Percentiles rank a stretch among this genome's conserved stretches.
Conservation (phyloP, 2,329 filamentous ascomycete species). For the Sordariomycetes sp. region DNA sequence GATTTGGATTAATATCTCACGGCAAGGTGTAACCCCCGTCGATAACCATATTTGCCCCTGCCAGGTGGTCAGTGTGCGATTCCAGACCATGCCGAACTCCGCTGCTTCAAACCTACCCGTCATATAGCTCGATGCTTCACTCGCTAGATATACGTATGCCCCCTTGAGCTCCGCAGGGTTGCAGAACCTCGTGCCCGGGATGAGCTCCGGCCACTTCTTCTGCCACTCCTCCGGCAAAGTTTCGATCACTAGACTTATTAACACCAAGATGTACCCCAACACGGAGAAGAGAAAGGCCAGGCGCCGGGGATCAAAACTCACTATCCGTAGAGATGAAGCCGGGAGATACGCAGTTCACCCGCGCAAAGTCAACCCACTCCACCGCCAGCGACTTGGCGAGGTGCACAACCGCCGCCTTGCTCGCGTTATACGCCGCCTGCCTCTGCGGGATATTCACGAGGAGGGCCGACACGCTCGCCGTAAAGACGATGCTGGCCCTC, state of each 20-base stretch:
- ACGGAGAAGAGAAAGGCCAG: neutral
- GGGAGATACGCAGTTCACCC: constrained; percentile 62
- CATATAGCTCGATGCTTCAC: constrained; percentile 73
- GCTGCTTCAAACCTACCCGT: constrained; percentile 39
- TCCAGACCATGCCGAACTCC: neutral
- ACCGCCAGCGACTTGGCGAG: constrained; percentile 51
- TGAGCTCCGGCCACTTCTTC: neutral
- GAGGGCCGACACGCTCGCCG: constrained; percentile 67
- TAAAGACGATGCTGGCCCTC: constrained; percentile 65
- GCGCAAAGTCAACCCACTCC: constrained; percentile 67
- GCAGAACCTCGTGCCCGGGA: neutral
- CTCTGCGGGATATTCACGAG: constrained; percentile 69
- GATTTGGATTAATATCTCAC: neutral
- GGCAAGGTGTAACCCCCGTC: neutral
- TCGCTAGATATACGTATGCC: constrained; percentile 72
- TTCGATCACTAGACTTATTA: neutral
- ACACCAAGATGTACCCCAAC: neutral
- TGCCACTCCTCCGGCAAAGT: neutral
- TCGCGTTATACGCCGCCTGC: constrained; percentile 64
- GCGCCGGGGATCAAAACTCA: constrained; percentile 21
- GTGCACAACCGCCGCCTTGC: constrained; percentile 55
- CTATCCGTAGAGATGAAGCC: constrained; percentile 71
- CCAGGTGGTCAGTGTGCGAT: neutral
- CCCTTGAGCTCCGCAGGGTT: constrained; percentile 58
- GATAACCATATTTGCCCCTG: neutral